Evolutionary conservation across 2,329 filamentous ascomycete genomes (phyloP), one percentile per base, ranked within the genome.

Genomic region (Rachicladosporium sp.): DNA sequence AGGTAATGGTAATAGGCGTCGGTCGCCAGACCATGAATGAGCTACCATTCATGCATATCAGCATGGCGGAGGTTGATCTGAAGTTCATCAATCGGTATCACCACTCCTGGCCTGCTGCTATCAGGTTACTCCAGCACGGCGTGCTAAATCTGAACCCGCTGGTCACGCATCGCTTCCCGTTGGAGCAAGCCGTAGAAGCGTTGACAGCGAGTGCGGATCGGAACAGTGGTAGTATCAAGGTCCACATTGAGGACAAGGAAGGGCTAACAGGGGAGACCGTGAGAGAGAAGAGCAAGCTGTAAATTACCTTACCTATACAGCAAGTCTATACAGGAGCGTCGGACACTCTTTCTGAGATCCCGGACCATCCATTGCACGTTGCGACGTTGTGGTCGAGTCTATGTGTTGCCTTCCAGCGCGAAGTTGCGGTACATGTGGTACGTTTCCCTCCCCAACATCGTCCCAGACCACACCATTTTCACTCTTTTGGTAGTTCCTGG

Each of bases 101-200:
- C 31, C 56, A 64, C 40, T 63, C 58, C 2, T 64, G 61, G 42
- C 58, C 61, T 6, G 66, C 55, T 37, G 66, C 62, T 0, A 58
- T 69, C 44, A 55, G 57, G 40, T 50, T 69, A 33, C 56, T 61
- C 1, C 53, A 52, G 4, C 56, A 60, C 33, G 60, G 61, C 1
- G 41, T 63, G 34, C 57, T 64, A 35, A 51, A 63, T 38, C 36
- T 63, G 39, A 61, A 62, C 43, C 58, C 58, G 31, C 45, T 63
- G 23, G 59, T 63, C 8, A 63, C 61, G 8, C 59, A 64, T 47
- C 54, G 58, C 13, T 64, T 55, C 40, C 38, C 41, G 13, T 41
- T 64, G 37, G 57, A 61, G 40, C 51, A 63, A 15, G 60, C 55
- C n/a, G 35, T 55, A 10, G 49, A 57, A 31, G 61, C 61, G 4